Conservation (phyloP, 2,329 filamentous ascomycete genomes). For the Clarireedia homoeocarpa region DNA sequence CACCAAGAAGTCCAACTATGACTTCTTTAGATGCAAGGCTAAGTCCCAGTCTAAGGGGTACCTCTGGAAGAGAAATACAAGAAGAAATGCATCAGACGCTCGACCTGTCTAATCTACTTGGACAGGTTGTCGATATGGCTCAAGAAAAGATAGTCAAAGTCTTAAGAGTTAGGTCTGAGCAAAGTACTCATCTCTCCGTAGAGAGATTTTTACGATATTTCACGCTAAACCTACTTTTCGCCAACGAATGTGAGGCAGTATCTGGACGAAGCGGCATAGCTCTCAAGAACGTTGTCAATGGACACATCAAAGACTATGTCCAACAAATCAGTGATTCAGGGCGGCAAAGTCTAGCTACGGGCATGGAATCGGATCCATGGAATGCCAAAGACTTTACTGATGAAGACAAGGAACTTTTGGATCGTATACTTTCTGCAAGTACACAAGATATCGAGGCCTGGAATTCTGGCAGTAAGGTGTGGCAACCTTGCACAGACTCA, state of each 20-base stretch:
- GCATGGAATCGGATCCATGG: constrained; percentile 78
- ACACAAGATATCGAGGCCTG: constrained; percentile 62
- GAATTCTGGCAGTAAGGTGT: constrained; percentile 53
- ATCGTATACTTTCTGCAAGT: constrained; percentile 59
- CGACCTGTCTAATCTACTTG: constrained; percentile 69
- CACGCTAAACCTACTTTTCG: constrained; percentile 72
- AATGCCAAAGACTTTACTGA: constrained; percentile 67
- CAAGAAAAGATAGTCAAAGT: constrained; percentile 72
- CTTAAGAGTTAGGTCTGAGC: constrained; percentile 68
- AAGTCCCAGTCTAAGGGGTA: constrained; percentile 11
- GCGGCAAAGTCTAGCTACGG: constrained; percentile 65
- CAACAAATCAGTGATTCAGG: constrained; percentile 62
- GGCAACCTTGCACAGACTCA: constrained; percentile 35
- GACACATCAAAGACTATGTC: constrained; percentile 75
- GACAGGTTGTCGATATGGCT: constrained; percentile 72
- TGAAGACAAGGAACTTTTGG: constrained; percentile 50
- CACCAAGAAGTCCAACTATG: constrained; percentile 27
- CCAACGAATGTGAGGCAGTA: constrained; percentile 79
- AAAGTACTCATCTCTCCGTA: constrained; percentile 59
- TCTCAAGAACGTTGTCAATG: constrained; percentile 72
- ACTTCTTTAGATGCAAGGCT: constrained; percentile 22
- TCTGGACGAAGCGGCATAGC: constrained; percentile 69
- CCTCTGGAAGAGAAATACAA: constrained; percentile 39
- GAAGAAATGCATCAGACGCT: constrained; percentile 70
- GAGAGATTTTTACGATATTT: constrained; percentile 74